These are phyloP conservation scores for Schwanniomyces polymorphus DNA, from an alignment of 805 yeast genomes.

Conservation along the genomic window DNA sequence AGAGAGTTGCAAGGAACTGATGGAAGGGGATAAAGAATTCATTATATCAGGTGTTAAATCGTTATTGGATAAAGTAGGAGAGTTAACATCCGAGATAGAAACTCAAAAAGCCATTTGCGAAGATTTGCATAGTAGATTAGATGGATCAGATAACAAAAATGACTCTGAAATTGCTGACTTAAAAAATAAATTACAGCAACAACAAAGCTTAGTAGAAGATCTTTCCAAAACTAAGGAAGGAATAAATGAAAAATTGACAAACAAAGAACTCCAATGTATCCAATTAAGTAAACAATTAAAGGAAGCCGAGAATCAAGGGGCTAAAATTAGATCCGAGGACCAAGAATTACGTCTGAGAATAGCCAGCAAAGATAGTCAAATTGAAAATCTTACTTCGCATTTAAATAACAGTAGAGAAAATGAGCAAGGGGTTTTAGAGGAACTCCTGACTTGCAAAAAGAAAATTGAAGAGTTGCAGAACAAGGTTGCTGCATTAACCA, in stretches of 20 bases:
- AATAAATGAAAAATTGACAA: neutral
- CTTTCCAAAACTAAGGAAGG: neutral
- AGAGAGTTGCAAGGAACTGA: neutral
- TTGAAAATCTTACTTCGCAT: neutral
- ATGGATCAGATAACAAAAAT: neutral
- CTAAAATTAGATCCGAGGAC: neutral
- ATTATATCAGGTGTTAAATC: neutral
- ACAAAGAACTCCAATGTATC: neutral
- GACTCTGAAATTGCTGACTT: neutral
- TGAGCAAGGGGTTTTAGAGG: neutral
- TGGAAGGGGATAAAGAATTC: neutral
- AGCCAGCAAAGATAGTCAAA: neutral
- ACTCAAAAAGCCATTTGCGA: neutral
- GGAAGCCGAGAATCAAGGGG: neutral
- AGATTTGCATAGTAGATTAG: neutral
- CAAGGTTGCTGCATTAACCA: slow-evolving; percentile 3
- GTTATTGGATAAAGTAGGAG: neutral
- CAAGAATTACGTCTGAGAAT: neutral
- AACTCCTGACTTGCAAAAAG: neutral
- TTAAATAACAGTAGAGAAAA: neutral
- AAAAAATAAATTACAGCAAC: neutral
- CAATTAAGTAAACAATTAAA: neutral
- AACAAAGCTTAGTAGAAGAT: neutral
- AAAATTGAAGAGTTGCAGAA: slow-evolving; percentile 8
- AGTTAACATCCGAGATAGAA: neutral